Conservation (phyloP, 1,284 basidiomycete species). For the Moniliella sp. region DNA sequence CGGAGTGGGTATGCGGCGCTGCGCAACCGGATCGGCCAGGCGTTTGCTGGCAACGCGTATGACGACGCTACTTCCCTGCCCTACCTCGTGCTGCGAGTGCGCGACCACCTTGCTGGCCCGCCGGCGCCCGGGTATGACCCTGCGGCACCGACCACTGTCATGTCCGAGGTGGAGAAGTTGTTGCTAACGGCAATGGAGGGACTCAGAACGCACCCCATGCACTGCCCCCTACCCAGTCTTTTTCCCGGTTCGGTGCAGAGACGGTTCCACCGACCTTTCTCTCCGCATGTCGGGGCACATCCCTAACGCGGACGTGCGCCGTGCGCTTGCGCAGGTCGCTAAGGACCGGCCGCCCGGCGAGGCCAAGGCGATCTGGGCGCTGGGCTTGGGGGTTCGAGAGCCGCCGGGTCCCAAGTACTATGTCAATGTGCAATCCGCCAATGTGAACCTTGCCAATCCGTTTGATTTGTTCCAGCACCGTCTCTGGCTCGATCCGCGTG, state of each 20-base stretch:
- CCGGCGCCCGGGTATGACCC: too few relatives aligned
- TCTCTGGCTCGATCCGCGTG: constrained; percentile 49
- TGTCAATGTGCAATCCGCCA: constrained; percentile 66
- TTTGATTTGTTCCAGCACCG: constrained; percentile 80
- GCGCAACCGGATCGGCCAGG: constrained; percentile 46
- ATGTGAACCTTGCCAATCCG: constrained; percentile 39
- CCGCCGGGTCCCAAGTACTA: constrained; percentile 36
- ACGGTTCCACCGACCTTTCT: too few relatives aligned
- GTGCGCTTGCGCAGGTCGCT: too few relatives aligned
- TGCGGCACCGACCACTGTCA: too few relatives aligned
- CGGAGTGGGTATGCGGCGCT: constrained; percentile 49
- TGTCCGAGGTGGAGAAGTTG: too few relatives aligned
- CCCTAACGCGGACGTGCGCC: too few relatives aligned
- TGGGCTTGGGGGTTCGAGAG: constrained; percentile 11
- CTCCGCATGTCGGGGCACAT: too few relatives aligned
- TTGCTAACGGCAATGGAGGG: too few relatives aligned
- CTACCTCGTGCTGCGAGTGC: constrained; percentile 48
- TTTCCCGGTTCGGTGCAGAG: too few relatives aligned
- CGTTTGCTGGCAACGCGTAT: constrained; percentile 63
- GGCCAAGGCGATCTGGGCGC: constrained; percentile 12
- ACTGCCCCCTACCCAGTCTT: too few relatives aligned
- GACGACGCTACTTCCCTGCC: constrained; percentile 42
- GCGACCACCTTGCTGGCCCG: constrained; percentile 29
- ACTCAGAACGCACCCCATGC: too few relatives aligned
- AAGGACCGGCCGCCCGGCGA: constrained; percentile 43